Conservation (phyloP, 768 basidiomycete genomes). For the Leccinum longicurvipes region DNA sequence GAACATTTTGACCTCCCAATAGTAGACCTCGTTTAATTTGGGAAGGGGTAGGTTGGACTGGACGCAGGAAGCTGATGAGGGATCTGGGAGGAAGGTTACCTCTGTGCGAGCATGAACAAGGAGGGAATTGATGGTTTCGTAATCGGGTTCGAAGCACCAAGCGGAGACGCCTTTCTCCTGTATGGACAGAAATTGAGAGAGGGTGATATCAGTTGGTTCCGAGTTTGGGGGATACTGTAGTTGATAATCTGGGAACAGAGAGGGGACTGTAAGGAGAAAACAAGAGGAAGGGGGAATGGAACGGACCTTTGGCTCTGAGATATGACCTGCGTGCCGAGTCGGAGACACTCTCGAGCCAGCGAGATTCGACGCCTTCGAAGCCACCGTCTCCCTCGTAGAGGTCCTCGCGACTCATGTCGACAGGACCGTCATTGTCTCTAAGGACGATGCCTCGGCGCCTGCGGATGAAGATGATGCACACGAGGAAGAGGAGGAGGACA, state of each 20-base stretch:
- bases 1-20: conserved; percentile 99
- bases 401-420: conserved; percentile 91
- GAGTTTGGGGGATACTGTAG: conserved; percentile 92
- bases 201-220: conserved; percentile 94
- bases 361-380: conserved; percentile 84
- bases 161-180: conserved; percentile 99
- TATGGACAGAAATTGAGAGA: conserved; percentile 97
- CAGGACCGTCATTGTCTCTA: conserved; percentile 85
- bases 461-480: conserved; percentile 84
- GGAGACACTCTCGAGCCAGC: conserved; percentile 85
- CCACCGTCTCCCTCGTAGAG: conserved; percentile 90
- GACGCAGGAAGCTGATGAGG: conserved; percentile 89
- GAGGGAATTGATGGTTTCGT: conserved; percentile 88
- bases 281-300: background rate
- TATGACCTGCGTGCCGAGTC: conserved; percentile 71
- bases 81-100: conserved; percentile 96
- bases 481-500: conserved; percentile 85
- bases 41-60: conserved; percentile 96
- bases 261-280: conserved; percentile 5
- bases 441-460: conserved; percentile 73
- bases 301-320: conserved; percentile 80
- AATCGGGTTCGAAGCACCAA: conserved; percentile 99
- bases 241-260: conserved; percentile 59
- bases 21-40: conserved; percentile 98
- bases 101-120: conserved; percentile 95